A percentile compares a stretch with the other conserved stretches of the same genome.
Evolutionary conservation across 495 filamentous ascomycete species (phyloP).

Genomic region (Cercophora sp.): DNA sequence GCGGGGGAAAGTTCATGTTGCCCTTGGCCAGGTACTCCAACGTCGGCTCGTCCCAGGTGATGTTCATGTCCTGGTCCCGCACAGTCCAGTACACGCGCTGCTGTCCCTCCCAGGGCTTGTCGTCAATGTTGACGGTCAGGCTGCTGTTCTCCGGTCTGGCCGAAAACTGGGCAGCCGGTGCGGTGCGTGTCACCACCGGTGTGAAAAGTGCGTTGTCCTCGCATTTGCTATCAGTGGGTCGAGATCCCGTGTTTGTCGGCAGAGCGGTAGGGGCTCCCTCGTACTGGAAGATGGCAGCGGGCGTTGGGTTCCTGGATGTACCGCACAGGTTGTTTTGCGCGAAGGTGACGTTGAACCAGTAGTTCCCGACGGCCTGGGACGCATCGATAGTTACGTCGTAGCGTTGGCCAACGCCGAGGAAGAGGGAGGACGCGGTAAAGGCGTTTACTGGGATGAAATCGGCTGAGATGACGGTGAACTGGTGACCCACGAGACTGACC

Average conservation of each 20-base stretch:
- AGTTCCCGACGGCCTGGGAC: conserved; percentile 28
- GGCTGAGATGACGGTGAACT: conserved; percentile 34
- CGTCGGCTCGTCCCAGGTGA: conserved; percentile 31
- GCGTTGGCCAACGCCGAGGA: conserved; percentile 58
- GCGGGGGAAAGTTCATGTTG: conserved; percentile 27
- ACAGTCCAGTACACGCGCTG: conserved; percentile 26
- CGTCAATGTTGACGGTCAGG: conserved; percentile 7
- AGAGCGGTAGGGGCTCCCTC: conserved; percentile 12
- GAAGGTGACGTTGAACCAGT: conserved; percentile 13
- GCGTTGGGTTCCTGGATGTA: not conserved
- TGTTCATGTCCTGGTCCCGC: conserved; percentile 17
- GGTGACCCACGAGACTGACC: conserved; percentile 38
- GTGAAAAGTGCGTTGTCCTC: conserved; percentile 8
- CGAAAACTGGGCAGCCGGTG: not conserved
- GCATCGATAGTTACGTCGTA: conserved; percentile 63
- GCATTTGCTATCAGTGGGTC: conserved; percentile 9
- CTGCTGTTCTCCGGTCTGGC: conserved; percentile 3
- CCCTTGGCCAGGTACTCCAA: conserved; percentile 36
- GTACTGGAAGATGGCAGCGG: conserved; percentile 17
- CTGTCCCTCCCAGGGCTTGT: conserved; percentile 7
- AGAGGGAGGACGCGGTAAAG: conserved; percentile 35
- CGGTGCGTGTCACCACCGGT: conserved; percentile 8
- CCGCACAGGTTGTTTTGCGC: conserved; percentile 2
- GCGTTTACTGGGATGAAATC: conserved; percentile 38
- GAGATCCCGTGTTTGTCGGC: conserved; percentile 5